Percentiles rank a stretch among this genome's conserved stretches.
Conservation (phyloP, 1,284 basidiomycete species). For the Phlebopus sp. region DNA sequence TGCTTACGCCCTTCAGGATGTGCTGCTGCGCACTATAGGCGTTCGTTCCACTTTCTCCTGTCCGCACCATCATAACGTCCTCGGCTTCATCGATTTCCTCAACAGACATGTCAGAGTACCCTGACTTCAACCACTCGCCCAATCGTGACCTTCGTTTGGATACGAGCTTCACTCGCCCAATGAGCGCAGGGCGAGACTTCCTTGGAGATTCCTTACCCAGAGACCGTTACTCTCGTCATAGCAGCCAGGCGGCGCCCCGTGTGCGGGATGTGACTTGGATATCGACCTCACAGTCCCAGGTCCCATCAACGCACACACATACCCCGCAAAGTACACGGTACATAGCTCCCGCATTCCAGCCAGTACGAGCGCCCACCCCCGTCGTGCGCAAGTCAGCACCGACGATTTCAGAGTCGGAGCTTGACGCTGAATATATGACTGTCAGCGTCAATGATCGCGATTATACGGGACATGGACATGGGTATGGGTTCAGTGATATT, state of each 20-base stretch:
- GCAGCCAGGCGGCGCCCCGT: constrained; percentile 22
- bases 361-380: constrained; percentile 26
- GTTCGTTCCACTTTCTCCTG: background rate
- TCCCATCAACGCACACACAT: constrained; percentile 28
- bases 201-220: constrained; percentile 21
- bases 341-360: constrained; percentile 19
- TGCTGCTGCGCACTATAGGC: constrained; percentile 23
- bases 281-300: constrained; percentile 27
- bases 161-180: constrained; percentile 28
- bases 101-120: constrained; percentile 21
- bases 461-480: constrained; percentile 18
- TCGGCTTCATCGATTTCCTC: constrained; percentile 1
- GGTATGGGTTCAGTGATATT: constrained; percentile 23
- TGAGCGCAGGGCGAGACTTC: constrained; percentile 27
- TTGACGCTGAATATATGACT: constrained; percentile 35
- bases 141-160: constrained; percentile 26
- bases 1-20: constrained; percentile 22
- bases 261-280: constrained; percentile 32
- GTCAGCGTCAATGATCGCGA: constrained; percentile 30
- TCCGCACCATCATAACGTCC: background rate
- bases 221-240: constrained; percentile 31
- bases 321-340: constrained; percentile 32
- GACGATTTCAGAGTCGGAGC: constrained; percentile 32
- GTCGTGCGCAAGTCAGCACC: constrained; percentile 29
- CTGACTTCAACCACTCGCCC: constrained; percentile 15